Percentiles rank a stretch among this genome's conserved stretches.
Evolutionary conservation across 139 green algal genomes (phyloP).

Genomic region (Chlorella sp.): DNA sequence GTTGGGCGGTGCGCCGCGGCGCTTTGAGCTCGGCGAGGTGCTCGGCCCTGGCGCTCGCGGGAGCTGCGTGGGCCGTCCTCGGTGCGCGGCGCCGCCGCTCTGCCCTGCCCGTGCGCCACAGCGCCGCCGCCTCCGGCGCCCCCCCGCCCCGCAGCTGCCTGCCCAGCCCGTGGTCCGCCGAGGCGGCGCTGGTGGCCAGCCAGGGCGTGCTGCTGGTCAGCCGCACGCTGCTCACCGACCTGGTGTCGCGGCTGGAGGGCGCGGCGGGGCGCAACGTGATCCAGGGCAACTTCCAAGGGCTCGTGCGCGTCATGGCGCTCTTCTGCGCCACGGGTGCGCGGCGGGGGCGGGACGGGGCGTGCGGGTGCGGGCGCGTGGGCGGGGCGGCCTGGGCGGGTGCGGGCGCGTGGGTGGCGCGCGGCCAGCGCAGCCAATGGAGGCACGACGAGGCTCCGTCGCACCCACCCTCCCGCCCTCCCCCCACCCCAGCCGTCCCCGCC

Average conservation of each 20-base stretch:
- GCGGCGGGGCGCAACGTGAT: constrained; percentile 32
- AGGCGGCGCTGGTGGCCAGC: constrained; percentile 71
- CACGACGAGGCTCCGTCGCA: too few species aligned
- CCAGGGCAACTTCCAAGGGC: constrained; percentile 8
- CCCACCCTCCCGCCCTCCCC: too few species aligned
- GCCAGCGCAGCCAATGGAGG: too few species aligned
- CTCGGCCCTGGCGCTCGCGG: not conserved
- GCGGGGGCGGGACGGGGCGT: not conserved
- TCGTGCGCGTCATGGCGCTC: not conserved
- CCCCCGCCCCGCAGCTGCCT: constrained; percentile 72
- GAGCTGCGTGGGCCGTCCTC: not conserved
- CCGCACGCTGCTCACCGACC: constrained; percentile 85
- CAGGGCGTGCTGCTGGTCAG: constrained; percentile 78
- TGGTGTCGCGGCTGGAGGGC: constrained; percentile 77
- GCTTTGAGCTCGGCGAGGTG: too few species aligned
- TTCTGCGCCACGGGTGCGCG: not conserved
- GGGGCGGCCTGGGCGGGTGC: too few species aligned
- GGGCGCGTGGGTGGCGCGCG: too few species aligned
- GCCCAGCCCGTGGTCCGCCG: constrained; percentile 57
- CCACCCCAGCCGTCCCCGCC: constrained; percentile 1
- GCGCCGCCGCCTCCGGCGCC: not conserved
- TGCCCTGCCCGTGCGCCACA: not conserved
- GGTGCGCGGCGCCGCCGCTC: not conserved
- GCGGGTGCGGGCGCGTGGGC: not conserved
- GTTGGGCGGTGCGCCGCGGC: too few species aligned